phyloP scores from a whole-genome alignment of 306 rosid species.

The Dalbergia cultrata region DNA sequence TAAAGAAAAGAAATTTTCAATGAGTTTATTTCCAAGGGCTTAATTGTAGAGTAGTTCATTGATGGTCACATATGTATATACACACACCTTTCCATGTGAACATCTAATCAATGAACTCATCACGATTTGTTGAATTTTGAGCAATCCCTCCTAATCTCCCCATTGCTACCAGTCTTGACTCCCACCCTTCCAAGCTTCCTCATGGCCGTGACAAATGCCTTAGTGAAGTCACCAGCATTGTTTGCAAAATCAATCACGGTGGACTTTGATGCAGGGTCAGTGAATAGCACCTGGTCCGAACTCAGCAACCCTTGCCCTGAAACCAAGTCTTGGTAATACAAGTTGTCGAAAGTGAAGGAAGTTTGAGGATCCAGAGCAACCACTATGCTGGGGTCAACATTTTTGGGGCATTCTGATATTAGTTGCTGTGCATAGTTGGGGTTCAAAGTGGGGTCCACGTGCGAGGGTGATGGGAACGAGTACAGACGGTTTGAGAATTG shows the following conservation, averaged over 20 bases:
- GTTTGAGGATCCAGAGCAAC: slow-evolving; percentile 62
- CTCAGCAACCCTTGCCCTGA: slow-evolving; percentile 60
- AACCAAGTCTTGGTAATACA: slow-evolving; percentile 64
- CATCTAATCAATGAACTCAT: neutral
- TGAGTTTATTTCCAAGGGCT: too few relatives aligned
- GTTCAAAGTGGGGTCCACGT: slow-evolving; percentile 69
- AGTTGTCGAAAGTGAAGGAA: slow-evolving; percentile 62
- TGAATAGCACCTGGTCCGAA: slow-evolving; percentile 73
- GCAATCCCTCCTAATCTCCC: slow-evolving; percentile 74
- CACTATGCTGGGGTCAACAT: slow-evolving; percentile 50
- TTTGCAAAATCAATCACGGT: slow-evolving; percentile 71
- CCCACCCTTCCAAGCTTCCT: slow-evolving; percentile 86
- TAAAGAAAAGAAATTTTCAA: too few relatives aligned
- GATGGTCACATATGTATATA: too few relatives aligned
- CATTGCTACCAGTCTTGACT: slow-evolving; percentile 67
- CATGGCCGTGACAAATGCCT: slow-evolving; percentile 70
- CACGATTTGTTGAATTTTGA: slow-evolving; percentile 59
- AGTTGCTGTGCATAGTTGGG: slow-evolving; percentile 57
- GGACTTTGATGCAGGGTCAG: slow-evolving; percentile 47
- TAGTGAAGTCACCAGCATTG: slow-evolving; percentile 48
- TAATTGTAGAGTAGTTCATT: too few relatives aligned
- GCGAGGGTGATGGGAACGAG: slow-evolving; percentile 47
- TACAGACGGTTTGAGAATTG: slow-evolving; percentile 65
- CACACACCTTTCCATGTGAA: neutral
- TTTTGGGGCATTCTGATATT: slow-evolving; percentile 54